Percentiles rank a stretch among this genome's conserved stretches.
phyloP scores from a whole-genome alignment of 345 rosid species.

The Sisymbrium irio region DNA sequence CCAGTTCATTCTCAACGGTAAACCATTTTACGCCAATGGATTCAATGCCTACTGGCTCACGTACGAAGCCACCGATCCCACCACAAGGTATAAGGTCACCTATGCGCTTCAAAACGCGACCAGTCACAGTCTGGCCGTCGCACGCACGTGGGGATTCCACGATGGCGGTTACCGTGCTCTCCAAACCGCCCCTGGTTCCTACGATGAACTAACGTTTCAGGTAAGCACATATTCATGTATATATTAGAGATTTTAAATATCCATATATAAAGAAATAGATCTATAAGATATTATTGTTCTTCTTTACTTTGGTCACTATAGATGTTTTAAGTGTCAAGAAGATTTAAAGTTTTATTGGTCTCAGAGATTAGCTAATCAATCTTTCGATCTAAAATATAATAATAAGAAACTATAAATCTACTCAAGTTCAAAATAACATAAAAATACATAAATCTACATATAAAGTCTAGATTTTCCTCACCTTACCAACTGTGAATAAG shows the following conservation, averaged over 20 bases:
- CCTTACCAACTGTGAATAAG: background rate
- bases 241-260: background rate
- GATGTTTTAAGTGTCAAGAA: background rate
- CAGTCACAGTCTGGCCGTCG: constrained; percentile 14
- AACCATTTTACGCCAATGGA: constrained; percentile 33
- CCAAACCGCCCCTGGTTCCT: constrained; percentile 24
- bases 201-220: constrained; percentile 28
- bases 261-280: too few species aligned
- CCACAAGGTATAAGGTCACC: constrained; percentile 29
- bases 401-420: background rate
- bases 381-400: background rate
- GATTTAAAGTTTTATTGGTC: background rate
- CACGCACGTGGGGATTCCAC: constrained; percentile 29
- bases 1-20: constrained; percentile 30
- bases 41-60: constrained; percentile 34
- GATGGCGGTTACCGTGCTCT: constrained; percentile 36
- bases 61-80: constrained; percentile 34
- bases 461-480: background rate
- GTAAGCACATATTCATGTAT: background rate
- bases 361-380: background rate
- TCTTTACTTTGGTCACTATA: background rate
- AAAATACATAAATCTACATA: background rate
- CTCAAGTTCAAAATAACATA: too few species aligned
- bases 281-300: background rate
- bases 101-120: constrained; percentile 25